Percentiles rank a stretch among this genome's conserved stretches.
phyloP scores from a whole-genome alignment of 352 stramenopile species.

The Phytophthora sansomeana region DNA sequence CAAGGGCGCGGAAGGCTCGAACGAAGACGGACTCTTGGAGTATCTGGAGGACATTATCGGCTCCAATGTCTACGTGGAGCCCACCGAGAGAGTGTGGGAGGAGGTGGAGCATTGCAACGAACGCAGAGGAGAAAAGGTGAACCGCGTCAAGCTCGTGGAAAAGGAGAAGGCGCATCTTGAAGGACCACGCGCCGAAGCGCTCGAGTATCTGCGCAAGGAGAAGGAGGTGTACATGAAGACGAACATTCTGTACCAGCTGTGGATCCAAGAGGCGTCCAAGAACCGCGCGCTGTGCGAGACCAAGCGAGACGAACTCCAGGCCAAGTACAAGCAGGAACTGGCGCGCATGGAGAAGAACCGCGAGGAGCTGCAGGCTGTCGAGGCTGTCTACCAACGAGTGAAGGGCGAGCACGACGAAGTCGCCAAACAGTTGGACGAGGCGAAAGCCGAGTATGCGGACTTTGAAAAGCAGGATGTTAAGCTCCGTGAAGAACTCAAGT shows the following conservation, averaged over 20 bases:
- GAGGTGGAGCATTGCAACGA: constrained; percentile 95
- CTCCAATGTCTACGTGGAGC: constrained; percentile 97
- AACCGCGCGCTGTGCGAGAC: constrained; percentile 79
- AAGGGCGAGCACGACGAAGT: constrained; percentile 89
- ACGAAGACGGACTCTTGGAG: constrained; percentile 98
- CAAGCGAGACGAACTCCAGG: constrained; percentile 67
- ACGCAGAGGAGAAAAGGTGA: constrained; percentile 94
- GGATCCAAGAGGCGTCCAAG: constrained; percentile 83
- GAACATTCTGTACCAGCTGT: constrained; percentile 97
- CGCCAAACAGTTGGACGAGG: constrained; percentile 85
- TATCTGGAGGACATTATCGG: constrained; percentile 99
- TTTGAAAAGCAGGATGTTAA: constrained; percentile 99
- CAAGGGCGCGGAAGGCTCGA: constrained; percentile 92
- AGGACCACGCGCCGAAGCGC: constrained; percentile 94
- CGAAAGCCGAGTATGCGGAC: constrained; percentile 94
- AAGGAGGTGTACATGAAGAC: constrained; percentile 96
- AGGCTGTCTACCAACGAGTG: constrained; percentile 81
- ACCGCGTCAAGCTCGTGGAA: constrained; percentile 98
- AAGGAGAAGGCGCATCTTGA: constrained; percentile 97
- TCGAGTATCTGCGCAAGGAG: constrained; percentile 95
- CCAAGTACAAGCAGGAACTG: constrained; percentile 77
- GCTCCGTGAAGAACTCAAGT: constrained; percentile 97
- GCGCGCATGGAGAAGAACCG: constrained; percentile 84
- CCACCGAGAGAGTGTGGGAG: constrained; percentile 93
- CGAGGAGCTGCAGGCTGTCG: constrained; percentile 83